These are phyloP conservation scores for Pinus taeda DNA, from an alignment of 75 land plant species.

Conservation along the genomic window DNA sequence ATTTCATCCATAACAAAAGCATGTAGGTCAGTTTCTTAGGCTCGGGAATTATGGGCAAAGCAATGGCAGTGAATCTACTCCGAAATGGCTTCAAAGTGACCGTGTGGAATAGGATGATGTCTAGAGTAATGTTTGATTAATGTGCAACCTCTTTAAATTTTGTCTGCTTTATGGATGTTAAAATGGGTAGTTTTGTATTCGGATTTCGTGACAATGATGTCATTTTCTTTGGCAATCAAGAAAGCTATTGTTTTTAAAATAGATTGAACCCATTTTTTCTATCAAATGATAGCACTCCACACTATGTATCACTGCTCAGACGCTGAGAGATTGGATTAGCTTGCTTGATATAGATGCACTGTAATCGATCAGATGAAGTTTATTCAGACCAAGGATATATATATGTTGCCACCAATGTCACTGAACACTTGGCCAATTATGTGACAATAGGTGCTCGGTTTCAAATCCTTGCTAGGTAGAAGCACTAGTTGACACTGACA, in stretches of 20 bases:
- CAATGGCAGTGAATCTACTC: slow-evolving; percentile 84
- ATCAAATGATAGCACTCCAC: not conserved
- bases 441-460: too few relatives aligned
- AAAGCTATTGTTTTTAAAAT: not conserved
- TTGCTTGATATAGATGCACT: too few relatives aligned
- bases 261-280: not conserved
- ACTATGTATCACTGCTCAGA: too few relatives aligned
- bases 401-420: too few relatives aligned
- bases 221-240: not conserved
- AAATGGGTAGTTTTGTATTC: not conserved
- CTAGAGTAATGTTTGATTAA: slow-evolving; percentile 29
- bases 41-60: slow-evolving; percentile 92
- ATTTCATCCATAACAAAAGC: too few relatives aligned
- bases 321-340: not conserved
- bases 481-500: too few relatives aligned
- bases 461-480: too few relatives aligned
- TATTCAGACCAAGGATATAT: too few relatives aligned
- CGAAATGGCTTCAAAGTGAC: slow-evolving; percentile 75
- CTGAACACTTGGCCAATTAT: too few relatives aligned
- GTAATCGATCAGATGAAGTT: too few relatives aligned
- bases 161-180: not conserved
- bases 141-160: not conserved
- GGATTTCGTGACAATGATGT: not conserved
- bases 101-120: slow-evolving; percentile 89
- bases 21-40: slow-evolving; percentile 95